These are phyloP conservation scores for Fusarium sp. DNA, from an alignment of 2,329 filamentous ascomycete species.

Conservation along the genomic window DNA sequence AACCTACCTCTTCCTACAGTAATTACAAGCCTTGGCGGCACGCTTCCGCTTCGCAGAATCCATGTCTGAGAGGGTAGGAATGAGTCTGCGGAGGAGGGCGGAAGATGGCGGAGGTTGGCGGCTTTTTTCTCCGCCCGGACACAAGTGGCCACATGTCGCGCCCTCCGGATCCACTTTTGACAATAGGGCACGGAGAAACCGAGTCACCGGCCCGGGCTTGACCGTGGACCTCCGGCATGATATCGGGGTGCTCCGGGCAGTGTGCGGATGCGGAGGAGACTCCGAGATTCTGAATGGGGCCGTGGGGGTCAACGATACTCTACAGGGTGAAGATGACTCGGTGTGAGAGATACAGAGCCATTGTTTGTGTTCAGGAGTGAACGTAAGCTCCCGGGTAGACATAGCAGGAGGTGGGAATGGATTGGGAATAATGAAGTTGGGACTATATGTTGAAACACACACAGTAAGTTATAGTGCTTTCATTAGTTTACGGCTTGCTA, in stretches of 20 bases:
- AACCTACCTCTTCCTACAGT: slow-evolving; percentile 34
- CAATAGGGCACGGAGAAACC: background rate
- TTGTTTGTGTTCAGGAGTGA: background rate
- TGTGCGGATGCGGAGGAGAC: background rate
- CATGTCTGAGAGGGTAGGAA: slow-evolving; percentile 10
- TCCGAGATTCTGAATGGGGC: background rate
- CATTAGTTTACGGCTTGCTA: too few relatives aligned
- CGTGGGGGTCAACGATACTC: background rate
- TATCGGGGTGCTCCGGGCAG: background rate
- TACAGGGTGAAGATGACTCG: background rate
- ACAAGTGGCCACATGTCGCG: background rate
- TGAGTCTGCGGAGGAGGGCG: slow-evolving; percentile 27
- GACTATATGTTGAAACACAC: background rate
- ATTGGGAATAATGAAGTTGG: background rate
- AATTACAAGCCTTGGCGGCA: slow-evolving; percentile 41
- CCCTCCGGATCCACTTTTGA: background rate
- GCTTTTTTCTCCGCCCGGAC: slow-evolving; percentile 17
- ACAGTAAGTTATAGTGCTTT: background rate
- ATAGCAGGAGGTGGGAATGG: background rate
- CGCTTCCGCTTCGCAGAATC: slow-evolving; percentile 39
- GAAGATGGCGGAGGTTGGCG: slow-evolving; percentile 26
- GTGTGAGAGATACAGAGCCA: background rate
- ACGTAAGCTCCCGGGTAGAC: background rate
- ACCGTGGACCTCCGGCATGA: background rate
- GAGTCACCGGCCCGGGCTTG: slow-evolving; percentile 1